These are phyloP conservation scores for Stagonosporopsis tanaceti DNA, from an alignment of 2,329 filamentous ascomycete genomes.

Conservation along the genomic window DNA sequence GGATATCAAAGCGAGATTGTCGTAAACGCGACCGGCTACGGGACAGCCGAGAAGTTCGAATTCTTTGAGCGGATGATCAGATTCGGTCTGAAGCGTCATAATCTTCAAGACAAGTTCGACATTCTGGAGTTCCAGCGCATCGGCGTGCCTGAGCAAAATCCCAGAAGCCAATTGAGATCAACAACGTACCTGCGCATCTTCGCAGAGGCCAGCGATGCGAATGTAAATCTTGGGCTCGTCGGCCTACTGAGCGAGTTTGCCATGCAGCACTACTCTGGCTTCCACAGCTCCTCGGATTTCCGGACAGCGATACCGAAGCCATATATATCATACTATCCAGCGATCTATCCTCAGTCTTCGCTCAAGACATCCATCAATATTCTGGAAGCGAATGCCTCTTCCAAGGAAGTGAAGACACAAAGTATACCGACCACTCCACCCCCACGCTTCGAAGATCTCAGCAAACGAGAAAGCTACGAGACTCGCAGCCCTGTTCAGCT, in stretches of 20 bases:
- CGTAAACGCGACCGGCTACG: slow-evolving; percentile 53
- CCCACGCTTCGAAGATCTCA: slow-evolving; percentile 25
- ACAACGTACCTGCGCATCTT: slow-evolving; percentile 47
- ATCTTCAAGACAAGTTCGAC: slow-evolving; percentile 54
- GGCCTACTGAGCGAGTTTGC: slow-evolving; percentile 34
- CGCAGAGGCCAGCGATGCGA: slow-evolving; percentile 35
- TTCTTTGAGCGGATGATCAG: slow-evolving; percentile 59
- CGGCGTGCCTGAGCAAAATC: slow-evolving; percentile 38
- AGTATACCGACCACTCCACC: slow-evolving; percentile 27
- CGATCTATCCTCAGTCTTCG: slow-evolving; percentile 35
- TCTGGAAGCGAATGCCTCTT: slow-evolving; percentile 36
- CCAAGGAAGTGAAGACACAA: background rate
- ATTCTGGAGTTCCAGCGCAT: slow-evolving; percentile 62
- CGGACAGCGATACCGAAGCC: slow-evolving; percentile 41
- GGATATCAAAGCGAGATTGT: slow-evolving; percentile 53
- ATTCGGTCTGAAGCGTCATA: slow-evolving; percentile 51
- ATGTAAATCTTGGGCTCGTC: slow-evolving; percentile 33
- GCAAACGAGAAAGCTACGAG: slow-evolving; percentile 38
- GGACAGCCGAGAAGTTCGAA: slow-evolving; percentile 58
- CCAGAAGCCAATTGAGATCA: slow-evolving; percentile 38
- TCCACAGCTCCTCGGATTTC: slow-evolving; percentile 41
- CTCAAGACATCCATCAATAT: slow-evolving; percentile 43
- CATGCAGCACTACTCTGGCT: slow-evolving; percentile 45
- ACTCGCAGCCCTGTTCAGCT: slow-evolving; percentile 45
- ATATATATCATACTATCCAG: slow-evolving; percentile 46